Percentiles rank a stretch among this genome's conserved stretches.
Evolutionary conservation across 306 rosid genomes (phyloP).

Genomic region (Rosa chinensis): DNA sequence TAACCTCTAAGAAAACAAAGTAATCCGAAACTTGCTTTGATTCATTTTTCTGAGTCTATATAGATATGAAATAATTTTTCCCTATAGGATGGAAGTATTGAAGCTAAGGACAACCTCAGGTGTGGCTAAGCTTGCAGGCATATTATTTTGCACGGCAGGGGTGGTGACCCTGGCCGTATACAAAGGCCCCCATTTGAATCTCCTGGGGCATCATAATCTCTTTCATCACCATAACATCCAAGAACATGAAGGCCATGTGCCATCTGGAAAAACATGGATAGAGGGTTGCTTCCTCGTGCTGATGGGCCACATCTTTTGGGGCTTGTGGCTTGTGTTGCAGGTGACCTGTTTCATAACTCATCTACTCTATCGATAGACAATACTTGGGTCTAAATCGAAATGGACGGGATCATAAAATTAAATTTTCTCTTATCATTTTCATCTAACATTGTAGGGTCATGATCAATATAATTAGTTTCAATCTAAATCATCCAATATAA

Average conservation of each 20-base stretch:
- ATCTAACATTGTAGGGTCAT: not conserved
- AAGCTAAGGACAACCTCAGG: slow-evolving; percentile 57
- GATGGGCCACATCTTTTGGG: slow-evolving; percentile 65
- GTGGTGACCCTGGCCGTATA: slow-evolving; percentile 63
- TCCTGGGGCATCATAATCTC: slow-evolving; percentile 34
- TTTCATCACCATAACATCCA: slow-evolving; percentile 33
- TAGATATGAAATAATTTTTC: not conserved
- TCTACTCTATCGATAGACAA: too few relatives aligned
- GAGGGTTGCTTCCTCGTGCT: slow-evolving; percentile 87
- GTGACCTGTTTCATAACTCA: slow-evolving; percentile 28
- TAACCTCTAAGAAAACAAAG: not conserved
- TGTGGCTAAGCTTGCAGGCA: slow-evolving; percentile 60
- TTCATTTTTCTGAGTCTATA: too few relatives aligned
- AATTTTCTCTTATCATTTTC: not conserved
- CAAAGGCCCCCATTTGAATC: slow-evolving; percentile 61
- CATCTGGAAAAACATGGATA: slow-evolving; percentile 51
- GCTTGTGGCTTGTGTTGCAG: slow-evolving; percentile 78
- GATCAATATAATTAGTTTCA: not conserved
- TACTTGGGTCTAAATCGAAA: not conserved
- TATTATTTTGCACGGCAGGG: slow-evolving; percentile 60
- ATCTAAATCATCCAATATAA: not conserved
- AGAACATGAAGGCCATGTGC: slow-evolving; percentile 9
- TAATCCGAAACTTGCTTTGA: not conserved
- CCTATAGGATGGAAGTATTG: slow-evolving; percentile 60
- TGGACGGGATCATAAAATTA: not conserved